Percentiles rank a stretch among this genome's conserved stretches.
phyloP scores from a whole-genome alignment of 2,329 filamentous ascomycete species.

The Talaromyces sp. region DNA sequence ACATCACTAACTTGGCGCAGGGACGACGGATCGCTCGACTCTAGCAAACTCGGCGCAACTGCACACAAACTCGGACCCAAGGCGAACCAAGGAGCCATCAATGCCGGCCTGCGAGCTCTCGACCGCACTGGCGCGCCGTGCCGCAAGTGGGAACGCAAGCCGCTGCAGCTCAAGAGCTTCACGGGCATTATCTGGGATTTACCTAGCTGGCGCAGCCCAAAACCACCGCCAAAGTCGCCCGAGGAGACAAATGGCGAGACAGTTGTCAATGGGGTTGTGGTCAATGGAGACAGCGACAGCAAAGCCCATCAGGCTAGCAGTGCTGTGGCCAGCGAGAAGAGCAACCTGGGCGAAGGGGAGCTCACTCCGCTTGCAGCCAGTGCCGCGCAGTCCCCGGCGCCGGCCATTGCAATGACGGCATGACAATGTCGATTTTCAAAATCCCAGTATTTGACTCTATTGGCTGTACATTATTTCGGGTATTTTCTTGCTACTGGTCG shows the following conservation, averaged over 20 bases:
- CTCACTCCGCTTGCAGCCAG: slow-evolving; percentile 39
- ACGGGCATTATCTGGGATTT: slow-evolving; percentile 81
- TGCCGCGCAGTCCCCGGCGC: slow-evolving; percentile 48
- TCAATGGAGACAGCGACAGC: slow-evolving; percentile 48
- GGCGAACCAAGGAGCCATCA: slow-evolving; percentile 95
- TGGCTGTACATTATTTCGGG: not conserved
- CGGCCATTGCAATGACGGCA: slow-evolving; percentile 36
- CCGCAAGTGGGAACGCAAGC: slow-evolving; percentile 80
- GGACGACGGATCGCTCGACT: slow-evolving; percentile 46
- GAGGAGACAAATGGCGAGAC: slow-evolving; percentile 52
- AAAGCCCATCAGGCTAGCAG: slow-evolving; percentile 55
- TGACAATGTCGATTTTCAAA: too few species aligned
- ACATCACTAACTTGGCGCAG: slow-evolving; percentile 27
- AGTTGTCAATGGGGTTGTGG: not conserved
- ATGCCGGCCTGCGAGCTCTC: slow-evolving; percentile 87
- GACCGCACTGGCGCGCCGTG: slow-evolving; percentile 89
- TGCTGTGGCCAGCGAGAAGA: slow-evolving; percentile 56
- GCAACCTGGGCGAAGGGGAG: slow-evolving; percentile 46
- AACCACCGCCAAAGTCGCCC: slow-evolving; percentile 44
- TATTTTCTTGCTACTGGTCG: not conserved
- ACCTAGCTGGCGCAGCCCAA: slow-evolving; percentile 67
- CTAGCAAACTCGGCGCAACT: slow-evolving; percentile 30
- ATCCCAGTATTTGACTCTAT: too few species aligned
- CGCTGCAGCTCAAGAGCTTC: slow-evolving; percentile 83
- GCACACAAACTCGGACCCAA: slow-evolving; percentile 88